Conservation (phyloP, 2,329 filamentous ascomycete species). For the Fonsecaea pugnacius region DNA sequence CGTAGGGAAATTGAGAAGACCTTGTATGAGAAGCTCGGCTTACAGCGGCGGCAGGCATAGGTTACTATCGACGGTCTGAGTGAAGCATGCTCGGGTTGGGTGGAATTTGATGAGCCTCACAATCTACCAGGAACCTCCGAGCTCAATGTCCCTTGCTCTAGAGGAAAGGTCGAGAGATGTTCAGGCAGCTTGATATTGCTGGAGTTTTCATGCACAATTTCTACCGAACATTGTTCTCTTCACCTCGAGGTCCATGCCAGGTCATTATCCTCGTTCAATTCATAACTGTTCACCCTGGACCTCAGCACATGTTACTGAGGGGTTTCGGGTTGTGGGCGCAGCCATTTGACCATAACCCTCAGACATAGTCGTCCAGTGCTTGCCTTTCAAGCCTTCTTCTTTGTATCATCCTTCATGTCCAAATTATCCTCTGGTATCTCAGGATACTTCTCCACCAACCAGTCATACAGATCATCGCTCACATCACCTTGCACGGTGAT, state of each 20-base stretch:
- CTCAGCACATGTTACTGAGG: not conserved
- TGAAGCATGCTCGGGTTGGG: not conserved
- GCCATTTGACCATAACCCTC: not conserved
- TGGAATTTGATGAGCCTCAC: not conserved
- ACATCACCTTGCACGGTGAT: constrained; percentile 98
- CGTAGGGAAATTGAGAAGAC: not conserved
- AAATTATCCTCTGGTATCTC: constrained; percentile 94
- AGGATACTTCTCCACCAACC: constrained; percentile 79
- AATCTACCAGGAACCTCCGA: not conserved
- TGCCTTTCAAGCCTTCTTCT: constrained; percentile 62
- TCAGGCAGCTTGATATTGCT: not conserved
- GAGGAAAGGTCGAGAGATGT: not conserved
- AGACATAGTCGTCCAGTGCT: not conserved
- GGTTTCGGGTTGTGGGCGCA: not conserved
- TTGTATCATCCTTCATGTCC: constrained; percentile 95
- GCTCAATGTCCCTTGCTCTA: not conserved
- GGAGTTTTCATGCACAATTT: not conserved
- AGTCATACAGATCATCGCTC: constrained; percentile 91
- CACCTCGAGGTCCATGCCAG: not conserved
- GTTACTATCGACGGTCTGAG: not conserved
- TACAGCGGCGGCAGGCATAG: not conserved
- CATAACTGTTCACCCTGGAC: not conserved
- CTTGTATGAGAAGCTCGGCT: not conserved
- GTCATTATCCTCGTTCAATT: not conserved
- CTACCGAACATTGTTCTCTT: not conserved